Evolutionary conservation across 2,329 filamentous ascomycete species (phyloP), one percentile per base, ranked within the genome.

Genomic region (Daldinia sp.): DNA sequence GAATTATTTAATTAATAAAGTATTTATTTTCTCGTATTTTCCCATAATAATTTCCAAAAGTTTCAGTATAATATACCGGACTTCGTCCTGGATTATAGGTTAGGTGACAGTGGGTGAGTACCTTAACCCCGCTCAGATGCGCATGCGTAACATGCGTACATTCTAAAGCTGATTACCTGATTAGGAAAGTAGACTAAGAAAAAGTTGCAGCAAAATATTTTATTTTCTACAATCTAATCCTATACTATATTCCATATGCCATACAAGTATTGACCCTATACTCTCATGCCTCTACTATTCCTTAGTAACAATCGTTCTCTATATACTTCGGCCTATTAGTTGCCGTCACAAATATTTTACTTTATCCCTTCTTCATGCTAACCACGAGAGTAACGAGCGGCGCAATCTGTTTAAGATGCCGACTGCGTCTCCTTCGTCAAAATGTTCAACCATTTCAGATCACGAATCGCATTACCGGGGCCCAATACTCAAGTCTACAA

Each of bases 321-420:
- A 43, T 9, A 25, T 43, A 25, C 15, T 43, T 43, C 21, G 11
- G 9, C 19, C 39, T 25, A 21, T 25, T 19, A 23, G 9, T n/a
- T 13, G 21, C 39, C 19, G 2, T 23, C n/a, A n/a, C n/a, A 13
- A 15, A 6, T 13, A 45, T 27, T 13, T 15, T n/a, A n/a, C 19
- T 39, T 25, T 13, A 19, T 47, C 27, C 56, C 10, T 43, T 13
- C 64, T 69, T 70, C 57, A 79, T 80, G 78, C 73, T 79, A 65
- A 55, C 75, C 51, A 69, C 72, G 64, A 71, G 70, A 49, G 63
- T 74, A 37, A 58, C 72, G 27, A 63, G 73, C 61, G 71, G 76
- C 70, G 74, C 76, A 61, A 73, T 79, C 65, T 80, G 78, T 72
- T 68, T 79, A 51, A 70, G 75, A 72, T 80, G 78, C 66, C 77